phyloP scores from a whole-genome alignment of 1,284 basidiomycete genomes.

The Naganishia sp. region DNA sequence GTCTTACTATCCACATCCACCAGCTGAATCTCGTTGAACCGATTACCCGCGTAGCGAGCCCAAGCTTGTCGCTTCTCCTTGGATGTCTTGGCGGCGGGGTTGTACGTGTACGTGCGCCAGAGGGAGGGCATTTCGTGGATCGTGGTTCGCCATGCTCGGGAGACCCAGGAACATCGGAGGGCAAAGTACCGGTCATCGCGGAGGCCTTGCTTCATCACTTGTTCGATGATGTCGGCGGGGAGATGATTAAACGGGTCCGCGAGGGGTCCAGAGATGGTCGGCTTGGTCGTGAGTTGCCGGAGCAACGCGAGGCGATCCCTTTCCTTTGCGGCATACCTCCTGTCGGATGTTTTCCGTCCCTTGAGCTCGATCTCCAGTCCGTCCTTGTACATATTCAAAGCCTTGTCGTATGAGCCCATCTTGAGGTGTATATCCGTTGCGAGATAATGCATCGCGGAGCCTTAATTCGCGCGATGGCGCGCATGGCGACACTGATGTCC shows the following conservation, averaged over 20 bases:
- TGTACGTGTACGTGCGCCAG: conserved; percentile 20
- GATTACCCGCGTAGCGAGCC: conserved; percentile 2
- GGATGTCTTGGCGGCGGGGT: conserved; percentile 6
- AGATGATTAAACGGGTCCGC: background rate
- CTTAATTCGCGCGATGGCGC: background rate
- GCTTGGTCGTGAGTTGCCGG: background rate
- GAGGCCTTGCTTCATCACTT: conserved; percentile 10
- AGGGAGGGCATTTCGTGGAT: conserved; percentile 6
- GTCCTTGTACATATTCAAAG: conserved; percentile 2
- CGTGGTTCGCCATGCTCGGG: conserved; percentile 6
- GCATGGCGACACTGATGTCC: background rate
- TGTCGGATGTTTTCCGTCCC: background rate
- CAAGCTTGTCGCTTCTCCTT: conserved; percentile 16
- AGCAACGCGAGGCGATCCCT: background rate
- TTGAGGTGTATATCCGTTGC: background rate
- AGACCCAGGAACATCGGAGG: conserved; percentile 7
- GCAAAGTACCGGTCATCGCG: conserved; percentile 8
- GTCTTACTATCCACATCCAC: conserved; percentile 14
- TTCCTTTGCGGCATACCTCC: background rate
- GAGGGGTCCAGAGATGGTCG: no score
- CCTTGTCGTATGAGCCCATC: background rate
- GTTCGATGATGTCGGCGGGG: conserved; percentile 7
- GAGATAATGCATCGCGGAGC: background rate
- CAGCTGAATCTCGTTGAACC: conserved; percentile 19
- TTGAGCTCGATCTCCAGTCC: background rate